Evolutionary conservation across 2,329 filamentous ascomycete species (phyloP).

Genomic region (Exutisphaerella laricina): DNA sequence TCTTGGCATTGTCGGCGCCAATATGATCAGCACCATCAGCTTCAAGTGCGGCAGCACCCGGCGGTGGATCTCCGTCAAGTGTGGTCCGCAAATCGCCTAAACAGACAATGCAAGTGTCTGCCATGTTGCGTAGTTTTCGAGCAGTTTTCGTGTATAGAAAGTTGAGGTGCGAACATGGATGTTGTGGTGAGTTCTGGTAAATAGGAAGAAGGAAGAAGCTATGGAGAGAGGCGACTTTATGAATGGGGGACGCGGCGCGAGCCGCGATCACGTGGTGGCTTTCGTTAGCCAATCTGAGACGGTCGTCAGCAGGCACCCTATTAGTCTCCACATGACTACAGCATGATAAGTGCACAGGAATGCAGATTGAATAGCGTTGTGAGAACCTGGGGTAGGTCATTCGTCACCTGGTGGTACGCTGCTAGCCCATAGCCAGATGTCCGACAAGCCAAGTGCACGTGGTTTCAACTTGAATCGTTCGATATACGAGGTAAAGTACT

Average conservation of each 20-base stretch:
- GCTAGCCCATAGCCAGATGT: too few relatives aligned
- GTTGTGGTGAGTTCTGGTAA: slow-evolving; percentile 1
- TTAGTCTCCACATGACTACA: background rate
- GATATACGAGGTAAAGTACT: too few relatives aligned
- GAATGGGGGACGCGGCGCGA: too few relatives aligned
- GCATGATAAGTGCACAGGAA: background rate
- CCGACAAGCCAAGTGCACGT: too few relatives aligned
- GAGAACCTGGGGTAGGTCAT: too few relatives aligned
- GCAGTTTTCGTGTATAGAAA: slow-evolving; percentile 8
- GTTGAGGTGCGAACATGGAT: slow-evolving; percentile 16
- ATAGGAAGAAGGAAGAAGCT: slow-evolving; percentile 15
- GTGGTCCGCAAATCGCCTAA: slow-evolving; percentile 61
- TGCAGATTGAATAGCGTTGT: too few relatives aligned
- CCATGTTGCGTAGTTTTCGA: slow-evolving; percentile 41
- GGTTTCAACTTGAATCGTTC: background rate
- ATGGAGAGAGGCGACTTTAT: slow-evolving; percentile 10
- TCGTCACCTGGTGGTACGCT: too few relatives aligned
- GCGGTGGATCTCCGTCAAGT: slow-evolving; percentile 46
- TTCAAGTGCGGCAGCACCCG: slow-evolving; percentile 25
- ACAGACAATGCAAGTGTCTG: slow-evolving; percentile 66
- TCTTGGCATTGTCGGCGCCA: slow-evolving; percentile 27
- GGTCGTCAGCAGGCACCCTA: slow-evolving; percentile 3
- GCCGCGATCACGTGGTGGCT: background rate
- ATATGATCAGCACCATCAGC: slow-evolving; percentile 22
- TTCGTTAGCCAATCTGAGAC: background rate